Percentiles rank a stretch among this genome's conserved stretches.
These are phyloP conservation scores for Sphaerostilbella broomeana DNA, from an alignment of 2,329 filamentous ascomycete species.

Conservation along the genomic window DNA sequence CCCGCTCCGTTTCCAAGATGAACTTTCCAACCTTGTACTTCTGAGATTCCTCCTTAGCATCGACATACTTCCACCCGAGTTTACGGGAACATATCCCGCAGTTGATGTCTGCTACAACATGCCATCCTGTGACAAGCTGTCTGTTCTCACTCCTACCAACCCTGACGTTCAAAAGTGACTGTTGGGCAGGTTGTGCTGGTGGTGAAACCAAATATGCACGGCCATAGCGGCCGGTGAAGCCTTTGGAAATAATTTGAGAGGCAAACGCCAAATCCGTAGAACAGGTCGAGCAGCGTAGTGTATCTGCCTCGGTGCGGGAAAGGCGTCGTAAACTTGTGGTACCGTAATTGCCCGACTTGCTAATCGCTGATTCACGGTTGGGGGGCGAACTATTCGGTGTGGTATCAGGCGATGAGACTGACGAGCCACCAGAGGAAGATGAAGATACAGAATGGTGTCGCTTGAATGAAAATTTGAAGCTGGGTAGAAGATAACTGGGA, in stretches of 20 bases:
- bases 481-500: constrained; percentile 46
- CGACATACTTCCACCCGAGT: constrained; percentile 63
- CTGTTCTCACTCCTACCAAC: constrained; percentile 49
- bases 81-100: constrained; percentile 50
- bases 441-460: constrained; percentile 33
- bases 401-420: constrained; percentile 22
- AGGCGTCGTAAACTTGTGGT: constrained; percentile 25
- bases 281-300: constrained; percentile 53
- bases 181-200: constrained; percentile 20
- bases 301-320: constrained; percentile 42
- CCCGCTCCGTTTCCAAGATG: constrained; percentile 56
- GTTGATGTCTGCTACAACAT: constrained; percentile 57
- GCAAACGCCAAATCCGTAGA: constrained; percentile 54
- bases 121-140: constrained; percentile 55
- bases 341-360: not conserved
- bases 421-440: constrained; percentile 25
- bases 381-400: constrained; percentile 24
- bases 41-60: constrained; percentile 52
- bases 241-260: constrained; percentile 57
- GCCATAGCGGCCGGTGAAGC: constrained; percentile 60
- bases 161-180: constrained; percentile 46
- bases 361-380: constrained; percentile 9
- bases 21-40: constrained; percentile 65
- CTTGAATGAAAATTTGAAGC: constrained; percentile 42
- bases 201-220: constrained; percentile 55